A percentile compares a stretch with the other conserved stretches of the same genome.
Conservation (phyloP, 1,284 basidiomycete species). For the Ceratobasidium papillatum region DNA sequence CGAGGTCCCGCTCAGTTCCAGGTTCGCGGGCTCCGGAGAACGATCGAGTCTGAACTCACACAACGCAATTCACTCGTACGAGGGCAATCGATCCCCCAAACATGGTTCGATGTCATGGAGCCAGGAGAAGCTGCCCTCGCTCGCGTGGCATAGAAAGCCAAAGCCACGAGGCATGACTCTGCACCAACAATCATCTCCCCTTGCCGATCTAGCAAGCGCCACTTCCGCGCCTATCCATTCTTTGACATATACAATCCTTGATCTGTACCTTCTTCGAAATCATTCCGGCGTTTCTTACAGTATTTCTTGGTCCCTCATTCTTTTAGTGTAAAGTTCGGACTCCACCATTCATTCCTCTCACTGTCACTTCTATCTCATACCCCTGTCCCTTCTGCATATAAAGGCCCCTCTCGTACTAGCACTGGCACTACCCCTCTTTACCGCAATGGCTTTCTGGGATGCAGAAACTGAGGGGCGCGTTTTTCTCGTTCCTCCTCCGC, state of each 20-base stretch:
- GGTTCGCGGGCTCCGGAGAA: constrained; percentile 14
- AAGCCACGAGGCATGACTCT: constrained; percentile 40
- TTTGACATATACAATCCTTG: constrained; percentile 30
- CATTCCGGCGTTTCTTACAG: constrained; percentile 8
- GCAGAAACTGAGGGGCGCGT: constrained; percentile 21
- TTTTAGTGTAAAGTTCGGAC: neutral
- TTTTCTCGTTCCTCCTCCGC: constrained; percentile 14
- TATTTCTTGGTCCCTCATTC: neutral
- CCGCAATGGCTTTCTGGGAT: constrained; percentile 28
- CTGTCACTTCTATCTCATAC: neutral
- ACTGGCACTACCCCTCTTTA: neutral
- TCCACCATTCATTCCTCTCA: constrained; percentile 1
- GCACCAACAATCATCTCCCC: constrained; percentile 25
- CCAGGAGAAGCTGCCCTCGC: constrained; percentile 18
- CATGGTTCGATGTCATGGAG: constrained; percentile 34
- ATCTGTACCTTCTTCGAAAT: constrained; percentile 26
- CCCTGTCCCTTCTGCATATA: neutral
- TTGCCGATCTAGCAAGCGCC: constrained; percentile 20
- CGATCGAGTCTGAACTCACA: neutral
- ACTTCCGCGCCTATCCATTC: constrained; percentile 5
- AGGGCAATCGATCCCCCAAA: constrained; percentile 17
- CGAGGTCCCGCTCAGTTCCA: constrained; percentile 22
- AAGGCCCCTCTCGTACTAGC: neutral
- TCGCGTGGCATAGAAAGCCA: constrained; percentile 41
- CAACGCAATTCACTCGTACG: constrained; percentile 32